Conservation (phyloP, 108 stramenopile species). For the Cylindrotheca fusiformis region DNA sequence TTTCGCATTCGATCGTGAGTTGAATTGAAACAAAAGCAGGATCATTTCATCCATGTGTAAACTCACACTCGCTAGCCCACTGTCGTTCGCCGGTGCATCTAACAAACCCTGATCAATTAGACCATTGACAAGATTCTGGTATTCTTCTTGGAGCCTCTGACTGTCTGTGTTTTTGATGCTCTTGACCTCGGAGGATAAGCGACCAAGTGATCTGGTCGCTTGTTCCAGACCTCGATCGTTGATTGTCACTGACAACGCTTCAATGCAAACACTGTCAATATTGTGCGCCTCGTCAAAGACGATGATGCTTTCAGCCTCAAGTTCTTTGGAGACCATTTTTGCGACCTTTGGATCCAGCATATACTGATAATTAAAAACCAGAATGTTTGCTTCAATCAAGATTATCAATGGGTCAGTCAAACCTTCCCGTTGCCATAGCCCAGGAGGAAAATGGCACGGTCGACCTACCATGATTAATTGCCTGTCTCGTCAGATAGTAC, state of each 20-base stretch:
- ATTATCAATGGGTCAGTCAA: no score
- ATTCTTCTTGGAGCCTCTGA: slow-evolving; percentile 87
- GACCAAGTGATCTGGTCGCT: slow-evolving; percentile 84
- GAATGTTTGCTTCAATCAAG: slow-evolving; percentile 95
- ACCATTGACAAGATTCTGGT: slow-evolving; percentile 85
- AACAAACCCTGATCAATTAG: slow-evolving; percentile 84
- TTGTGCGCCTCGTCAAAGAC: slow-evolving; percentile 99
- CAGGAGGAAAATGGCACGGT: neutral
- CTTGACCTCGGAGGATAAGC: slow-evolving; percentile 79
- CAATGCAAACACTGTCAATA: slow-evolving; percentile 99
- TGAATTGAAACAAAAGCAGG: neutral
- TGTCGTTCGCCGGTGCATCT: slow-evolving; percentile 67
- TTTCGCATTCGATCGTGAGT: no score
- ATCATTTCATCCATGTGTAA: neutral
- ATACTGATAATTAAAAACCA: slow-evolving; percentile 99
- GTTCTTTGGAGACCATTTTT: slow-evolving; percentile 90
- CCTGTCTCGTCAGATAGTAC: slow-evolving; percentile 96
- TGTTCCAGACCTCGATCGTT: slow-evolving; percentile 91
- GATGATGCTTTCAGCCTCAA: slow-evolving; percentile 95
- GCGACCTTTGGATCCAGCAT: slow-evolving; percentile 99
- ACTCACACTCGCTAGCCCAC: slow-evolving; percentile 63
- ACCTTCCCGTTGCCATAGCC: neutral
- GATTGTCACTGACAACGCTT: slow-evolving; percentile 93
- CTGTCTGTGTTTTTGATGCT: slow-evolving; percentile 87
- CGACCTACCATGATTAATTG: slow-evolving; percentile 17